Base-by-base conservation (phyloP, 2,329 filamentous ascomycete species). In the Cadophora malorum region DNA sequence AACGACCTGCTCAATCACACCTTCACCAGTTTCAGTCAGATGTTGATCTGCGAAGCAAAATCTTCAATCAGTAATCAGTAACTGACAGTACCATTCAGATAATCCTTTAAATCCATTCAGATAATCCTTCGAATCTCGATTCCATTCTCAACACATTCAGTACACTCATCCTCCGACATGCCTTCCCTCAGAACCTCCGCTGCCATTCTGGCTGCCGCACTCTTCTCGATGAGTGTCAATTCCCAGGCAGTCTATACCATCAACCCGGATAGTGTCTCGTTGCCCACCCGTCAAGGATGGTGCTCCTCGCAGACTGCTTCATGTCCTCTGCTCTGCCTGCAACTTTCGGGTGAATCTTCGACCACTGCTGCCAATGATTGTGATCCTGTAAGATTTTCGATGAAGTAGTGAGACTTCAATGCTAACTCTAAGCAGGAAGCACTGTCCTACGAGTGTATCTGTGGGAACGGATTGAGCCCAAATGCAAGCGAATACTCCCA, bases 401-500 rank as follows among this genome's bases (percentile, higher is more conserved):
- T n/a, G 1, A 19, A 35, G 19, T 16, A 31, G 21, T 21, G 41
- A 23, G 23, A 33, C 12, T 25, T 7, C 1, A 25, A 50, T 53
- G 35, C 47, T 67, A 56, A 65, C 19, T 0, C 16, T 8, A 2
- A 49, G 3, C 33, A 90, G 87, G 76, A 83, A 63, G 81, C 83
- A 23, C 84, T 95, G 61, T 84, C 81, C n/a, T 95, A 90, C 80
- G 83, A 84, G 71, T 96, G 92, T 79, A 82, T 93, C 73, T 96
- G 92, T 82, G 83, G 84, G 70, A 84, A 91, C 77, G 86, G 87
- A 77, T 78, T 84, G 70, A 80, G 85, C 63, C 92, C 92, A 73
- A 94, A 94, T 80, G 80, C 92, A 60, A 88, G 90, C 75, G 85
- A 94, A 80, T 96, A 91, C 85, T 90, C 89, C 23, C 84, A 93